Base-by-base conservation (phyloP, 495 filamentous ascomycete genomes). In the Penicillium longicatenatum region DNA sequence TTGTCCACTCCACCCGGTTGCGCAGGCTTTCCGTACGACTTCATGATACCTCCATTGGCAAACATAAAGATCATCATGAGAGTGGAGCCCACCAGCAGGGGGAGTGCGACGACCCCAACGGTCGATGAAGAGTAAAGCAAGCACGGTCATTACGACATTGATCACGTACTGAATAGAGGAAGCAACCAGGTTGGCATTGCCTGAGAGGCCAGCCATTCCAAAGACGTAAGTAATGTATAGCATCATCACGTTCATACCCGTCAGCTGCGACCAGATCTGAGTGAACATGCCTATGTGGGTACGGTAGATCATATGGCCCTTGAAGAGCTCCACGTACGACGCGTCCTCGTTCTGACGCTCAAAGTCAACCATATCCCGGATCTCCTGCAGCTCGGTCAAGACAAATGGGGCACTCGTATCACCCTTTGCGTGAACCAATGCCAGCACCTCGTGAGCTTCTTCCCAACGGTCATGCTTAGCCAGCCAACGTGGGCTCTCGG, bases 171-270 rank as follows among this genome's bases (percentile, higher is more conserved):
- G 87, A 57, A 92, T 90, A 14, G 86, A 88, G 12, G 88, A 83
- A 7, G 88, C 75, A 11, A 94, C 80, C 35, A 82, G 74, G 50
- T 85, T 79, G 58, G 59, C 53, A 21, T 85, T 77, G 30, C 78
- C 77, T 1, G 75, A 78, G 0, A 87, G 72, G 16, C 87, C 87
- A 14, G 87, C 86, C 87, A 89, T 90, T 21, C 84, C 82, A 60
- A 89, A 90, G 59, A 90, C 79, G 48, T 91, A 90, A 20, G 73
- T 79, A 44, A 82, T 80, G 56, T 84, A 74, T 5, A 84, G 83
- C 84, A 91, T 91, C 88, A 92, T 92, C 12, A 91, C 88, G 66
- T 92, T 93, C 86, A 91, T 91, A 14, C 90, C 90, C 1, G 88
- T 90, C 19, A 93, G 75, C 64, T 94, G 90, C 26, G 85, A 86